These are phyloP conservation scores for Grifola frondosa DNA, from an alignment of 1,284 basidiomycete species.

Conservation along the genomic window DNA sequence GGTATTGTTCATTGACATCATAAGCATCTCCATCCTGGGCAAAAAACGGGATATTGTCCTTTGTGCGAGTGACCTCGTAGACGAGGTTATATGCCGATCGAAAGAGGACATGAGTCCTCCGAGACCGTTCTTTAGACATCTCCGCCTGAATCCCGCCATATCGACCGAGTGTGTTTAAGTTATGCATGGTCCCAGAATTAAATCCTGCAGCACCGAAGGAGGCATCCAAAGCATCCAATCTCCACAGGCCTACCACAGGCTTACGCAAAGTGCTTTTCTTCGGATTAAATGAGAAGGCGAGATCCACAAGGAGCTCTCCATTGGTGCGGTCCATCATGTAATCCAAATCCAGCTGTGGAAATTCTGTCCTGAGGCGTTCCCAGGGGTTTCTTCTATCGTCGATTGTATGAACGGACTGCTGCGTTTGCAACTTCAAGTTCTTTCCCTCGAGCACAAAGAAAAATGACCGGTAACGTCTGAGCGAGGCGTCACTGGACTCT, in stretches of 20 bases:
- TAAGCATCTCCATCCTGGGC: constrained; percentile 1
- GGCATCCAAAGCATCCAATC: no score
- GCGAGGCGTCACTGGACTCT: no score
- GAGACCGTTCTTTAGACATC: not conserved
- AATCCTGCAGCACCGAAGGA: no score
- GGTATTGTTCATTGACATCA: not conserved
- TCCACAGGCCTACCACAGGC: no score
- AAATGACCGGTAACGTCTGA: not conserved
- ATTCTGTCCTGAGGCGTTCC: no score
- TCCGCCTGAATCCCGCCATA: no score
- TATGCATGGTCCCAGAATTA: no score
- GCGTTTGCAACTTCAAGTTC: constrained; percentile 3
- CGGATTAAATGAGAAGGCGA: not conserved
- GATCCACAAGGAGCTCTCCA: not conserved
- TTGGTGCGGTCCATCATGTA: not conserved
- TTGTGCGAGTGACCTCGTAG: not conserved
- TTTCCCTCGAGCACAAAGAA: constrained; percentile 2
- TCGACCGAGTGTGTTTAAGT: no score
- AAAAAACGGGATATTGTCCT: constrained; percentile 1
- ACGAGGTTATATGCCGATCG: constrained; percentile 2
- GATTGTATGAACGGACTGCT: no score
- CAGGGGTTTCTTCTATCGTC: not conserved
- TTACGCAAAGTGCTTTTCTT: no score
- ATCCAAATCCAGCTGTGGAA: not conserved
- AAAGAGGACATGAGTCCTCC: not conserved